phyloP scores from a whole-genome alignment of 805 yeast species.

The Saturnispora hagleri region DNA sequence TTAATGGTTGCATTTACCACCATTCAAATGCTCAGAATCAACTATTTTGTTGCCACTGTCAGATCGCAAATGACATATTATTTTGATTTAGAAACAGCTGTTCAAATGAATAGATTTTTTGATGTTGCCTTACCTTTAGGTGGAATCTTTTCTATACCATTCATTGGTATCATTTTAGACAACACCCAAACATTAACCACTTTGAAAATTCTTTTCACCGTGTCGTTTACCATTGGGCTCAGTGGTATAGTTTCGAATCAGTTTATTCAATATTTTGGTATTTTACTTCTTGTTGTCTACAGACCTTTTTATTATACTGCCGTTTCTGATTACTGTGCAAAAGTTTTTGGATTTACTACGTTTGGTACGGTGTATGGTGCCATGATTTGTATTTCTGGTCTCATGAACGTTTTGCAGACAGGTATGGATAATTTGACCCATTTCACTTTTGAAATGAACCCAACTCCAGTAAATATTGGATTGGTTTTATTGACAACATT shows the following conservation, averaged over 20 bases:
- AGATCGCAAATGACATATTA: constrained; percentile 73
- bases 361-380: constrained; percentile 90
- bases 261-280: constrained; percentile 56
- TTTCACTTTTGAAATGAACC: constrained; percentile 57
- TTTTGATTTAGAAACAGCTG: constrained; percentile 46
- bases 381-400: constrained; percentile 71
- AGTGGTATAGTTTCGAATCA: constrained; percentile 50
- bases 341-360: constrained; percentile 86
- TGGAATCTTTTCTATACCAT: constrained; percentile 78
- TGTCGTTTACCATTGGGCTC: constrained; percentile 59
- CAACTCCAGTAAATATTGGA: constrained; percentile 61
- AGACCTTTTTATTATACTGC: constrained; percentile 92
- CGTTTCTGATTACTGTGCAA: constrained; percentile 84
- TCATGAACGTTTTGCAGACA: constrained; percentile 68
- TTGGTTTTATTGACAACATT: constrained; percentile 47
- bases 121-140: constrained; percentile 86
- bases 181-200: constrained; percentile 55
- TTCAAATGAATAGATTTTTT: constrained; percentile 58
- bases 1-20: constrained; percentile 73
- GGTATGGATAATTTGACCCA: constrained; percentile 65
- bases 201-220: constrained; percentile 39
- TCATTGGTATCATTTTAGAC: constrained; percentile 75
- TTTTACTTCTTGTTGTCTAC: constrained; percentile 63
- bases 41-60: constrained; percentile 87
- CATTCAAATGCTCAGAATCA: constrained; percentile 83